Conservation (phyloP, 2,329 filamentous ascomycete genomes). For the Epichloe brachyelytri region DNA sequence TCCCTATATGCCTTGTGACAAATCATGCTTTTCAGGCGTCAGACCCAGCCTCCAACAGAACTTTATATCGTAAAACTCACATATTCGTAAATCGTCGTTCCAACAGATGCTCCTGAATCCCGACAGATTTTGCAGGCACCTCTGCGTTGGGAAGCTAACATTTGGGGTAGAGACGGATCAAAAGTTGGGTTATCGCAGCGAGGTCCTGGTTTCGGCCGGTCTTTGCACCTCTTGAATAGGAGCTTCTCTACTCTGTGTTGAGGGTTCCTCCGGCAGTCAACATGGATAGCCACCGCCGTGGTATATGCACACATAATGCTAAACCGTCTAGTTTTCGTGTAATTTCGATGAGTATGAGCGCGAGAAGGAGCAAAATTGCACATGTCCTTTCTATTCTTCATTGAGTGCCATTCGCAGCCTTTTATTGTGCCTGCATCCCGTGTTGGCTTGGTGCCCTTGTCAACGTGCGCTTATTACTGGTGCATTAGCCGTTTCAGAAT, state of each 20-base stretch:
- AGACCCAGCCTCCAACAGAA: neutral
- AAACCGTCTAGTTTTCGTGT: too few relatives aligned
- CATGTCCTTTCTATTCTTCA: too few relatives aligned
- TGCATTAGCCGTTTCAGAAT: too few relatives aligned
- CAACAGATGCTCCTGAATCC: conserved; percentile 1
- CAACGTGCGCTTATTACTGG: too few relatives aligned
- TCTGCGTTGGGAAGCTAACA: neutral
- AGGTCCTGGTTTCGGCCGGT: neutral
- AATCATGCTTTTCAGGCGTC: neutral
- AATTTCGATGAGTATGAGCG: too few relatives aligned
- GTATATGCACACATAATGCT: conserved; percentile 2
- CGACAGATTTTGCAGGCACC: conserved; percentile 2
- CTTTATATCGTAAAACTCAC: neutral
- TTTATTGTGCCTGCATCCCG: too few relatives aligned
- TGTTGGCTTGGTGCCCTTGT: too few relatives aligned
- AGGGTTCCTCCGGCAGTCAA: conserved; percentile 1
- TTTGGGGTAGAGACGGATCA: neutral
- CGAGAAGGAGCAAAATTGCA: too few relatives aligned
- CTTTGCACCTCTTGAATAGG: neutral
- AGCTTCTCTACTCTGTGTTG: conserved; percentile 1
- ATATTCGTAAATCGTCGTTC: conserved; percentile 1
- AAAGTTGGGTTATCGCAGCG: neutral
- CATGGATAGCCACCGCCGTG: neutral
- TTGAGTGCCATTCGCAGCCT: too few relatives aligned
- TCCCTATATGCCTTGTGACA: too few relatives aligned